Conservation (phyloP, 1,284 basidiomycete genomes). For the Cystobasidiaceae sp. region DNA sequence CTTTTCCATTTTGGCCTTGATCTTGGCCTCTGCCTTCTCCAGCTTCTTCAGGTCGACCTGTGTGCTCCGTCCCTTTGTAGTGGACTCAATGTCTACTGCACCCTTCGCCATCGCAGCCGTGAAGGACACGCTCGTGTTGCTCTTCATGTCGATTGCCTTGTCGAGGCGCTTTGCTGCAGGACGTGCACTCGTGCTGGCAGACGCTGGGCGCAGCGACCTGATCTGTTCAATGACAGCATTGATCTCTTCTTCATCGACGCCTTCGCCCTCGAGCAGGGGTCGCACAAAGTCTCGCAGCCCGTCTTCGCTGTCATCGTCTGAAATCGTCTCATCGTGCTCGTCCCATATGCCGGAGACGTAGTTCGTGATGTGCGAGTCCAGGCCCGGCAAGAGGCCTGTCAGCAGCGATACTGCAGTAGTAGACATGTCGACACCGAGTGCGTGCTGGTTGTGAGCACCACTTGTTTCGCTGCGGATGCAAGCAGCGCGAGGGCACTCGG, state of each 20-base stretch:
- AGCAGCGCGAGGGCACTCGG: background rate
- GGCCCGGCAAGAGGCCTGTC: slow-evolving; percentile 22
- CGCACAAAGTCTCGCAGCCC: slow-evolving; percentile 43
- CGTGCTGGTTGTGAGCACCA: background rate
- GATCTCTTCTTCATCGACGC: slow-evolving; percentile 60
- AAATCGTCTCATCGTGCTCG: slow-evolving; percentile 13
- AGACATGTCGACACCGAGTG: slow-evolving; percentile 8
- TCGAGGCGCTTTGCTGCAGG: slow-evolving; percentile 66
- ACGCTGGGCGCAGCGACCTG: slow-evolving; percentile 51
- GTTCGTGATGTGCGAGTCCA: slow-evolving; percentile 19
- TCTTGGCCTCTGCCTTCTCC: slow-evolving; percentile 97
- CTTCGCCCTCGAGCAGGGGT: slow-evolving; percentile 51
- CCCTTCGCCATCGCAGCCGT: slow-evolving; percentile 72
- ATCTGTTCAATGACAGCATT: slow-evolving; percentile 63
- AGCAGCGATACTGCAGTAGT: slow-evolving; percentile 22
- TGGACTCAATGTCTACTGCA: slow-evolving; percentile 82
- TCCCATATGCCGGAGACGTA: slow-evolving; percentile 27
- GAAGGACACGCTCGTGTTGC: slow-evolving; percentile 66
- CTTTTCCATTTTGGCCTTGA: slow-evolving; percentile 97
- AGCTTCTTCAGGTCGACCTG: slow-evolving; percentile 96
- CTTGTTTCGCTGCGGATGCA: background rate
- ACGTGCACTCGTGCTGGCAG: slow-evolving; percentile 50
- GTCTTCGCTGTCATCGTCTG: slow-evolving; percentile 49
- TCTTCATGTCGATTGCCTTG: slow-evolving; percentile 91
- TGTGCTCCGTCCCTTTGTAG: slow-evolving; percentile 61